A percentile compares a stretch with the other conserved stretches of the same genome.
Conservation (phyloP, 1,139 yeast species). For the Debaryomyces psychrophilus region DNA sequence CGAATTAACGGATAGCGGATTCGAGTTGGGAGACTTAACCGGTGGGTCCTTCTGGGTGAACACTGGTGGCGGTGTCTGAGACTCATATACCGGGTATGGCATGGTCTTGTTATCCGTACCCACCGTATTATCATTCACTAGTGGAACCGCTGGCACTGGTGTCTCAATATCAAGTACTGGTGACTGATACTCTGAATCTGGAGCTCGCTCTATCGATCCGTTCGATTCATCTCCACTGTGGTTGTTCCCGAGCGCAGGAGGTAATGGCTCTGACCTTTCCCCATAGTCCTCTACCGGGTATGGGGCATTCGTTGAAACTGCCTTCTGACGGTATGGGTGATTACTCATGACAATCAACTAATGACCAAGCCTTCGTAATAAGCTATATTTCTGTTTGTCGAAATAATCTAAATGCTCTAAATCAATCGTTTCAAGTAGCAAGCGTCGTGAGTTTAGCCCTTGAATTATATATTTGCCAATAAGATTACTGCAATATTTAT, state of each 20-base stretch:
- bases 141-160: background rate
- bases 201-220: conserved; percentile 1
- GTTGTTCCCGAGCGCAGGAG: background rate
- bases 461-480: background rate
- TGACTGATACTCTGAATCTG: conserved; percentile 7
- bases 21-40: conserved; percentile 32
- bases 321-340: conserved; percentile 43
- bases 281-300: conserved; percentile 26
- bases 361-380: background rate
- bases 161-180: background rate
- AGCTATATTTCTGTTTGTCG: background rate
- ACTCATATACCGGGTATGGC: conserved; percentile 18
- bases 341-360: conserved; percentile 14
- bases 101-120: background rate
- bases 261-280: background rate
- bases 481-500: background rate
- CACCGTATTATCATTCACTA: background rate
- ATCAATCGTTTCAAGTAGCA: conserved; percentile 2
- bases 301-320: conserved; percentile 24
- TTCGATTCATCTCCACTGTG: conserved; percentile 3
- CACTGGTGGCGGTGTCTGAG: conserved; percentile 28
- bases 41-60: conserved; percentile 12
- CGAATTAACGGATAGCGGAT: conserved; percentile 41
- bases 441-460: conserved; percentile 1
- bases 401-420: background rate